Evolutionary conservation across 805 yeast genomes (phyloP).

Genomic region (Zygotorulaspora chibaensis): DNA sequence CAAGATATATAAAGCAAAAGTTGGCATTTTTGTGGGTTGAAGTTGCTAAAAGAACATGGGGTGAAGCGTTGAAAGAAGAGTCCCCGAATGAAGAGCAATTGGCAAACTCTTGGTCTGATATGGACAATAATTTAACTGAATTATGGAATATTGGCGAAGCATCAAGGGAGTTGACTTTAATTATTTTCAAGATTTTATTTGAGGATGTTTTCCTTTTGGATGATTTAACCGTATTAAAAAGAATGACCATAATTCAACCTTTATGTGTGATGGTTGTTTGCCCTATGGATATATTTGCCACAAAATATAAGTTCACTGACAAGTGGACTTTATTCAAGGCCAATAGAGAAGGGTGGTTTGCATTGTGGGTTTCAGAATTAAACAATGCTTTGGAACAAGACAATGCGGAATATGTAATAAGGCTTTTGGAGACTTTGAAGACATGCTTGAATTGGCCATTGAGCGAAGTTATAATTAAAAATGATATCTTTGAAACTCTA

Average conservation of each 20-base stretch:
- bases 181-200: conserved; percentile 78
- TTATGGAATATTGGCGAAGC: conserved; percentile 66
- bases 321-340: conserved; percentile 52
- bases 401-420: conserved; percentile 52
- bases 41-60: conserved; percentile 89
- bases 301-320: conserved; percentile 56
- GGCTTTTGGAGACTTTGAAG: conserved; percentile 75
- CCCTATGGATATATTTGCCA: conserved; percentile 57
- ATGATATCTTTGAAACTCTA: conserved; percentile 61
- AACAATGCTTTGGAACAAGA: conserved; percentile 42
- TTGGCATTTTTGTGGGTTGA: conserved; percentile 88
- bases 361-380: conserved; percentile 58
- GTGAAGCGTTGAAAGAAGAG: conserved; percentile 49
- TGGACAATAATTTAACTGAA: conserved; percentile 73
- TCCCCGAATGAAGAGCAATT: conserved; percentile 40
- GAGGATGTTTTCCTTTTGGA: conserved; percentile 91
- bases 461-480: conserved; percentile 64
- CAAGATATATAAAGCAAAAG: conserved; percentile 87
- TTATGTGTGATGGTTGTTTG: conserved; percentile 80
- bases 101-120: conserved; percentile 72
- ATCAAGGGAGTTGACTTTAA: conserved; percentile 70
- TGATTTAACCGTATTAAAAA: conserved; percentile 81
- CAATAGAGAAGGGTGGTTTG: conserved; percentile 81
- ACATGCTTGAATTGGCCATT: conserved; percentile 90
- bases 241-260: conserved; percentile 73